Base-by-base conservation (phyloP, 352 stramenopile genomes). In the Aphanomyces euteiches region DNA sequence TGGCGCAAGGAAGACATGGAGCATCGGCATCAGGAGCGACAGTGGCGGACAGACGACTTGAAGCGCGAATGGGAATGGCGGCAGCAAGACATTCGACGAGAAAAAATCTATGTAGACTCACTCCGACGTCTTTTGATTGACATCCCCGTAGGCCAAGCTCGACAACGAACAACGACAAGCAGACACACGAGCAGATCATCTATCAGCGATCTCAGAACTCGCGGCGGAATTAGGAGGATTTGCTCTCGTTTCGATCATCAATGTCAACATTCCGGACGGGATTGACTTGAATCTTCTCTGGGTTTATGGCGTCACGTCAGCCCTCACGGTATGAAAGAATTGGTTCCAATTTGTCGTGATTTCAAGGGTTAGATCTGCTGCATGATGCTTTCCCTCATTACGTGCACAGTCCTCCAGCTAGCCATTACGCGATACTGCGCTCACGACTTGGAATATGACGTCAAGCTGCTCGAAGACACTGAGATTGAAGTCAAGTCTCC, bases 21-120 rank as follows among this genome's bases (percentile, higher is more conserved):
- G 8, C 72, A 82, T 67, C 81, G 83, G 3, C 83, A 90, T 63
- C 81, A 90, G 69, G 78, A 90, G 73, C 72, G 84, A 13, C 84
- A 90, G 70, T 90, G 83, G 83, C 79, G 85, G 59, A 86, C 87
- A 48, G 83, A 92, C 74, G 84, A 89, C 61, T 82, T 87, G 39
- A 74, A 88, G 67, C 83, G 84, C 47, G 84, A 78, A 45, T 78
- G 87, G 69, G 73, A 84, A 69, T 92, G 84, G 83, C 83, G 84
- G 34, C 63, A 73, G 28, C 79, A 78, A 45, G 84, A 92, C 72
- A 80, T 89, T 38, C 54, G 54, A 7, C 39, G 28, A 7, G 80
- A 90, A 74, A 81, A 83, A 15, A 75, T 77, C 21, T 70, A 39
- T 40, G 54, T 61, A 61, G 13, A 40, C 1, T 39, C 54, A 13